phyloP scores from a whole-genome alignment of 139 green algal species.

The Chlamydomonas asymmetrica region DNA sequence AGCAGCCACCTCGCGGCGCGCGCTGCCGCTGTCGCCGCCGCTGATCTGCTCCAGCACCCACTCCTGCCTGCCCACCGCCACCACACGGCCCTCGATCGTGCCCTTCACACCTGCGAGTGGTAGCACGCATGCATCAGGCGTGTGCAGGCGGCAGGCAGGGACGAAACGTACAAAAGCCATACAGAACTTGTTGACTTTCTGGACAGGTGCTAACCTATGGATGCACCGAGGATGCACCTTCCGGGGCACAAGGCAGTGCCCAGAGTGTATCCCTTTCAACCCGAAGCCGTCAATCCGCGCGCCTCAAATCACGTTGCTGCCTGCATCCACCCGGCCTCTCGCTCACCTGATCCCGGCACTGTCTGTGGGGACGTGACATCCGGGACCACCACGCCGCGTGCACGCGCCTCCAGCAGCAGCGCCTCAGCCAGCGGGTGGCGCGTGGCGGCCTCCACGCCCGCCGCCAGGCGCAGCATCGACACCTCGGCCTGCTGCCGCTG shows the following conservation, averaged over 20 bases:
- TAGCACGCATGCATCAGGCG: no score
- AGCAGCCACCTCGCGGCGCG: not conserved
- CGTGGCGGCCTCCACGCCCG: slow-evolving; percentile 75
- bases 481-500: not conserved
- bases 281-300: no score
- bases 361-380: slow-evolving; percentile 26
- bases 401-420: slow-evolving; percentile 56
- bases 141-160: no score
- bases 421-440: slow-evolving; percentile 86
- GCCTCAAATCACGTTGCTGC: no score
- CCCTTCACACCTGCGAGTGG: no score
- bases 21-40: not conserved
- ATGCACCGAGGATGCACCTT: no score
- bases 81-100: slow-evolving; percentile 51
- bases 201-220: no score
- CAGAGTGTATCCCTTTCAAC: no score
- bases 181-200: no score
- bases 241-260: no score
- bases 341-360: not conserved
- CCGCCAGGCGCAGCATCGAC: slow-evolving; percentile 60
- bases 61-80: slow-evolving; percentile 69
- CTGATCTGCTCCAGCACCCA: slow-evolving; percentile 65
- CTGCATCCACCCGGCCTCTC: no score
- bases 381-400: slow-evolving; percentile 42
- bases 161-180: no score